Conservation (phyloP, 2,329 filamentous ascomycete genomes). For the Aspergillus arachidicola region DNA sequence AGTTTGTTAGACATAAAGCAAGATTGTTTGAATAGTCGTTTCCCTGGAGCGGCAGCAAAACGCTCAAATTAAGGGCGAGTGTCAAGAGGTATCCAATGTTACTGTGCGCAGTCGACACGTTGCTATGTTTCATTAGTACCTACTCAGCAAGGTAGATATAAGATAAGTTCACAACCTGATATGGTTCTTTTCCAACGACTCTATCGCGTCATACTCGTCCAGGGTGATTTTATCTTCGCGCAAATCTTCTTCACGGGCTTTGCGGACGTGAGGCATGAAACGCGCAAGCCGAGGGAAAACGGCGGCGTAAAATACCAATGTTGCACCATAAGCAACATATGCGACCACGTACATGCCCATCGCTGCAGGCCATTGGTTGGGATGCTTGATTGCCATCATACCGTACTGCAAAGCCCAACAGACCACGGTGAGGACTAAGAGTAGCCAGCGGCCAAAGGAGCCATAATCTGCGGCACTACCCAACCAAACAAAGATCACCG, state of each 20-base stretch:
- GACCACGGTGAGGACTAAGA: conserved; percentile 43
- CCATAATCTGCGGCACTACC: conserved; percentile 49
- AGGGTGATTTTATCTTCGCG: conserved; percentile 41
- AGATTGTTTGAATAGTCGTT: conserved; percentile 43
- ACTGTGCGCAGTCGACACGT: conserved; percentile 47
- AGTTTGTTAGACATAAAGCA: conserved; percentile 45
- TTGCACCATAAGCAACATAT: conserved; percentile 45
- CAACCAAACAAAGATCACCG: conserved; percentile 45
- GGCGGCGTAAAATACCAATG: conserved; percentile 47
- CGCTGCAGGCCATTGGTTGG: conserved; percentile 43
- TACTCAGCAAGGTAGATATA: not conserved
- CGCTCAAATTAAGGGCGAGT: conserved; percentile 43
- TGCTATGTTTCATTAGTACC: conserved; percentile 25
- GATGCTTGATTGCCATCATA: conserved; percentile 41
- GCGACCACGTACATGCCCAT: conserved; percentile 46
- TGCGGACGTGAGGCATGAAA: conserved; percentile 46
- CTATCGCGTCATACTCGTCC: conserved; percentile 43
- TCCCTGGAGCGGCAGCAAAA: conserved; percentile 41
- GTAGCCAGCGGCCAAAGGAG: conserved; percentile 45
- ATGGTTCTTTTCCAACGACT: conserved; percentile 46
- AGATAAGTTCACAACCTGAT: conserved; percentile 31
- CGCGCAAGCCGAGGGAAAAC: conserved; percentile 44
- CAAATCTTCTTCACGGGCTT: conserved; percentile 45
- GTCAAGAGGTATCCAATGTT: conserved; percentile 47
- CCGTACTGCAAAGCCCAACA: conserved; percentile 47